Percentiles rank a stretch among this genome's conserved stretches.
phyloP scores from a whole-genome alignment of 257 asterid species.

The Nicotiana paniculata region DNA sequence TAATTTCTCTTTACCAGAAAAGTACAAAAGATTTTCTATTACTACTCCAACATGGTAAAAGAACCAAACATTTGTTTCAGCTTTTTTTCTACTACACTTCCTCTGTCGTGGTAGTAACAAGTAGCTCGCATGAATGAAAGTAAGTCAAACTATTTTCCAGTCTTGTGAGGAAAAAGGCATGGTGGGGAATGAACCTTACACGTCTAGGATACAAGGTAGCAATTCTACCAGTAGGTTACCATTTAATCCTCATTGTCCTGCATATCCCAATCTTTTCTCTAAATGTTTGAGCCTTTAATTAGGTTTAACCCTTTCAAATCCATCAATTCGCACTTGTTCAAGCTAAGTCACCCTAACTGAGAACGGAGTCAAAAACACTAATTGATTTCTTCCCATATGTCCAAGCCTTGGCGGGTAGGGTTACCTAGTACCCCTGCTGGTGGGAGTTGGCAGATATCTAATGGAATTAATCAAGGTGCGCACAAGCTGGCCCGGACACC shows the following conservation, averaged over 20 bases:
- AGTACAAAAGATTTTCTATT: background rate
- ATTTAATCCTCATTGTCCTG: background rate
- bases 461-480: too few species aligned
- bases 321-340: background rate
- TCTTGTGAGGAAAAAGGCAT: background rate
- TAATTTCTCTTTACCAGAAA: background rate
- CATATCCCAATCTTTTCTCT: background rate
- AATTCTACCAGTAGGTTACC: background rate
- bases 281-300: too few species aligned
- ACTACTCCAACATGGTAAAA: background rate
- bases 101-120: slow-evolving; percentile 1
- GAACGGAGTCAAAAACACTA: too few species aligned
- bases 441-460: too few species aligned
- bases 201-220: background rate
- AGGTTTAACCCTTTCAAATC: background rate
- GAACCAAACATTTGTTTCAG: background rate
- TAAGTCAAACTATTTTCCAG: background rate
- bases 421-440: too few species aligned
- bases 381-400: too few species aligned
- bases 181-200: background rate
- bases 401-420: too few species aligned
- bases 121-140: background rate
- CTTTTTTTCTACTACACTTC: background rate
- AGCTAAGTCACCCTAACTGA: background rate
- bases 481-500: too few species aligned